phyloP scores from a whole-genome alignment of 768 basidiomycete species.

The Auriculariales sp. region DNA sequence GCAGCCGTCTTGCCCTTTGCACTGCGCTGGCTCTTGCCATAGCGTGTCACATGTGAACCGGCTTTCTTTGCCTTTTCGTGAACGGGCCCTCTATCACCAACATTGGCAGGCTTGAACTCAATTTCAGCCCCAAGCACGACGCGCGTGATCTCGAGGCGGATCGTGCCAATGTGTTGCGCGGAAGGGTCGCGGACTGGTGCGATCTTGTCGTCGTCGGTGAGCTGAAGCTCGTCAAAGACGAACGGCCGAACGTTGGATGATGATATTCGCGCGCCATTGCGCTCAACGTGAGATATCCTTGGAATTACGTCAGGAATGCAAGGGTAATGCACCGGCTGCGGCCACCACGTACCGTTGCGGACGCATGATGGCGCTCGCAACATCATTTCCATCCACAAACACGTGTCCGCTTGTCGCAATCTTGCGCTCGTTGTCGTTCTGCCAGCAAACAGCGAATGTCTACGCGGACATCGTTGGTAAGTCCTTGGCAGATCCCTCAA shows the following conservation, averaged over 20 bases:
- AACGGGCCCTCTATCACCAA: conserved; percentile 1
- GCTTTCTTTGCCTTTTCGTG: conserved; percentile 8
- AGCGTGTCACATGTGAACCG: conserved; percentile 4
- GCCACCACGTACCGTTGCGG: no score
- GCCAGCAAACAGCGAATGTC: conserved; percentile 3
- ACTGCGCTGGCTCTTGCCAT: background rate
- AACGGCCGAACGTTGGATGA: background rate
- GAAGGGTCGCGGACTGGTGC: background rate
- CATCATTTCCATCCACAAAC: conserved; percentile 4
- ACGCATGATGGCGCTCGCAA: conserved; percentile 4
- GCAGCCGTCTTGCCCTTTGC: background rate
- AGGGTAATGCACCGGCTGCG: no score
- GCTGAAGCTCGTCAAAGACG: background rate
- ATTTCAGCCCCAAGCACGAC: conserved; percentile 2
- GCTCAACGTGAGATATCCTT: conserved; percentile 1
- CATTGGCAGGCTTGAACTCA: background rate
- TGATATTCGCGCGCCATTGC: background rate
- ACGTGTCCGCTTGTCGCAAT: conserved; percentile 3
- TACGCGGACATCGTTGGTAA: background rate
- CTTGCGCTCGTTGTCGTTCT: background rate
- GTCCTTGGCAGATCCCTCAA: background rate
- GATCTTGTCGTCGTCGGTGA: background rate
- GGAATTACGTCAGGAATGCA: no score
- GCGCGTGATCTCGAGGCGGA: conserved; percentile 4
- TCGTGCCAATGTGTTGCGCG: conserved; percentile 5